Percentiles rank a stretch among this genome's conserved stretches.
phyloP scores from a whole-genome alignment of 2,329 filamentous ascomycete genomes.

The Arthrinium puccinioides region DNA sequence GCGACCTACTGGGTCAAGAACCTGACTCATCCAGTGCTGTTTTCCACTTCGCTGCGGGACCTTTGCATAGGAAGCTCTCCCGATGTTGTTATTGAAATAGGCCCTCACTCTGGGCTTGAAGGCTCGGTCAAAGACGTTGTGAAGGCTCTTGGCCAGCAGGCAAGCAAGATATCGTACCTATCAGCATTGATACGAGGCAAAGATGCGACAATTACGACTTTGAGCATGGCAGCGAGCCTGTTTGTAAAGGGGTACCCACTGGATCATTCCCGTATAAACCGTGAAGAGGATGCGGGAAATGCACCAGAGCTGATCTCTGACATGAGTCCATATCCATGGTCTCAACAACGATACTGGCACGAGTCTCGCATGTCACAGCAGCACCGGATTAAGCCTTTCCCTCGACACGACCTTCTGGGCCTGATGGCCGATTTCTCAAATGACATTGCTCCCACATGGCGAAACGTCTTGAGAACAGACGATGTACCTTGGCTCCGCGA shows the following conservation, averaged over 20 bases:
- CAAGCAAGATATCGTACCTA: constrained; percentile 19
- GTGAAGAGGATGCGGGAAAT: constrained; percentile 11
- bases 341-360: constrained; percentile 22
- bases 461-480: constrained; percentile 26
- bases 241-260: constrained; percentile 19
- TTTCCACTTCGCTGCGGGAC: constrained; percentile 9
- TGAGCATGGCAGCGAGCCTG: constrained; percentile 21
- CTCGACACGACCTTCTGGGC: constrained; percentile 26
- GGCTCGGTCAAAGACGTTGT: constrained; percentile 15
- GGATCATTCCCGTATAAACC: constrained; percentile 14
- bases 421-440: constrained; percentile 23
- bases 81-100: constrained; percentile 14
- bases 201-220: constrained; percentile 11
- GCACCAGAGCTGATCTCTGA: constrained; percentile 11
- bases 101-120: constrained; percentile 15
- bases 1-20: constrained; percentile 17
- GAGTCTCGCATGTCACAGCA: constrained; percentile 21
- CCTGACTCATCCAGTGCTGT: constrained; percentile 14
- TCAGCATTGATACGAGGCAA: constrained; percentile 14
- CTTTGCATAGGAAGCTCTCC: constrained; percentile 11
- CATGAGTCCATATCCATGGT: constrained; percentile 23
- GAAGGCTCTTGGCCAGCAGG: constrained; percentile 11
- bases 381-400: constrained; percentile 24
- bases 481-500: constrained; percentile 40
- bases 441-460: constrained; percentile 28